Percentiles rank a stretch among this genome's conserved stretches.
These are phyloP conservation scores for Prunella vulgaris DNA, from an alignment of 257 asterid species.

Conservation along the genomic window DNA sequence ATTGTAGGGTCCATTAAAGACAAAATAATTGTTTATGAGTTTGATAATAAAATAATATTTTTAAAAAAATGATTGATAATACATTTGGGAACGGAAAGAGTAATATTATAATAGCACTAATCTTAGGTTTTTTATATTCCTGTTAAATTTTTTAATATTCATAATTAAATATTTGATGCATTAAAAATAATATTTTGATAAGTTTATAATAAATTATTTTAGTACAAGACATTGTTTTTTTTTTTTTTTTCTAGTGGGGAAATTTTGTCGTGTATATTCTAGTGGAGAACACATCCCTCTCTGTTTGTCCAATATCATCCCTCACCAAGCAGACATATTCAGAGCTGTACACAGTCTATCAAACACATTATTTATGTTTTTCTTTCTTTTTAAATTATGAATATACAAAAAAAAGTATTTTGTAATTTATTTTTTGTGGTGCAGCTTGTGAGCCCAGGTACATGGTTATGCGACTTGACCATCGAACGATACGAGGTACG, in stretches of 20 bases:
- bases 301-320: constrained; percentile 1
- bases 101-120: too few relatives aligned
- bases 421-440: not conserved
- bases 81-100: too few relatives aligned
- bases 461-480: constrained; percentile 61
- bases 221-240: not conserved
- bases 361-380: not conserved
- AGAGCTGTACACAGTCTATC: not conserved
- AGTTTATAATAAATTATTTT: too few relatives aligned
- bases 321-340: not conserved
- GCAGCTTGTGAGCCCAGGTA: constrained; percentile 58
- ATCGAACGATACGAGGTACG: constrained; percentile 65
- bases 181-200: too few relatives aligned
- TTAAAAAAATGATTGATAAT: too few relatives aligned
- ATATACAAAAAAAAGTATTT: too few relatives aligned
- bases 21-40: too few relatives aligned
- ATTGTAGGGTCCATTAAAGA: too few relatives aligned
- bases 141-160: too few relatives aligned
- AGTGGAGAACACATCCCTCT: constrained; percentile 14
- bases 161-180: too few relatives aligned
- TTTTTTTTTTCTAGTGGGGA: not conserved
- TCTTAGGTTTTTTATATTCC: too few relatives aligned
- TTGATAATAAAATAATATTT: too few relatives aligned
- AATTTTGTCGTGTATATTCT: not conserved
- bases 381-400: not conserved